Evolutionary conservation across 2,329 filamentous ascomycete species (phyloP), one percentile per base, ranked within the genome.

Genomic region (Trichophyton rubrum): DNA sequence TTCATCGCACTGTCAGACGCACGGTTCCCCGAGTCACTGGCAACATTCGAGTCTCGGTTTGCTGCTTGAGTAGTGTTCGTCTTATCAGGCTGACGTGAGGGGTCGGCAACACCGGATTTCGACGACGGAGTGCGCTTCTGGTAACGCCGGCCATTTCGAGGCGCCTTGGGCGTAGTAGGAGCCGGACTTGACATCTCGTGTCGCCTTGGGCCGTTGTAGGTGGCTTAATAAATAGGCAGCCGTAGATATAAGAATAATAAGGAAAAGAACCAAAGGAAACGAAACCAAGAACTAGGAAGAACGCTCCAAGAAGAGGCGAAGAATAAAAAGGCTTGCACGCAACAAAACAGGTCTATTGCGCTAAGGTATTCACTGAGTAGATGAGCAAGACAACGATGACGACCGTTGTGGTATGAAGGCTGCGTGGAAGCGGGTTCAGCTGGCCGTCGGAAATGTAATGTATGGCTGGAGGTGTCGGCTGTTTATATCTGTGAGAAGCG

Each of bases 181-280:
- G 70, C 67, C 68, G 73, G 72, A 56, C 75, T 70, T 68, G 78
- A 77, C 78, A 80, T 80, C 64, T 64, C 66, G 68, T 35, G 27
- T 30, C 9, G 40, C 7, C 15, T 47, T 30, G 70, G 66, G 3
- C 11, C 33, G 33, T 38, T 9, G 51, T 64, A 59, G 70, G 70
- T 67, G 73, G 74, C 74, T 78, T 77, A 74, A 77, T 74, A 78
- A 78, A 79, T 79, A 78, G 69, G 72, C 75, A 77, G 75, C 75
- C 76, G 70, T 66, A 63, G 67, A 64, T 63, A 62, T 62, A 61
- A 68, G 66, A 68, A 62, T 63, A 61, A 68, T 67, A 68, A 64
- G 67, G 68, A 68, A 68, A 63, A 65, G 65, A 67, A 64, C 67
- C 63, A 69, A 60, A 20, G 24, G 30, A 55, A 61, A 61, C 63